Base-by-base conservation (phyloP, 1,284 basidiomycete genomes). In the Ustilago esculenta region DNA sequence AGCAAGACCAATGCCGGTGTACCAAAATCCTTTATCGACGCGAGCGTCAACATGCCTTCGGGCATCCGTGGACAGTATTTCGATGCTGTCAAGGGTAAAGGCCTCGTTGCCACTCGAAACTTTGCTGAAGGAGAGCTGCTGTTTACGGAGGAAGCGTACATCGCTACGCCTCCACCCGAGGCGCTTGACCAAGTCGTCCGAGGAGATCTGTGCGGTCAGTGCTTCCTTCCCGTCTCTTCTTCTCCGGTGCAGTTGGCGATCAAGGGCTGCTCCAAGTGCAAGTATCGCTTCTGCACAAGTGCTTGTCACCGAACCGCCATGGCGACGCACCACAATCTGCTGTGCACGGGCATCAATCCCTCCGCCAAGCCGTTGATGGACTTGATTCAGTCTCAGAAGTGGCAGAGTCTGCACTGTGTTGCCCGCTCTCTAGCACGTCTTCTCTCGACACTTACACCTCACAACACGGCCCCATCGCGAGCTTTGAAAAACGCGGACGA, bases 331-430 rank as follows among this genome's bases (percentile, higher is more conserved):
- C 91, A 92, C 66, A 86, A 88, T 0, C 83, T 94, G 2, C 84
- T 94, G 9, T 94, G 92, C 73, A 85, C 87, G 1, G 85, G 87
- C 1, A 87, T 88, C 52, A 94, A 93, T 75, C 90, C 90, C 0
- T 87, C 86, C 5, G 87, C 86, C 2, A 81, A 69, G 25, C 68
- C 77, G 27, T 73, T 83, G 56, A 74, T 67, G 45, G 79, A 80
- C 48, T 67, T 79, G 48, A 66, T 75, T 14, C 75, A 81, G 17
- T 4, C 12, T 9, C 46, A 57, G 2, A 45, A 50, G 33, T 70
- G 67, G 67, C 67, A 65, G 43, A 50, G 45, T 49, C 30, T 70
- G 34, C 67, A 70, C 24, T 51, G 48, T n/a, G 67, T 57, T 1
- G 60, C 67, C 8, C 20, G 61, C 0, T 51, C 52, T 4, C n/a